Percentiles rank a stretch among this genome's conserved stretches.
Evolutionary conservation across 257 asterid species (phyloP).

Genomic region (Przewalskia tangutica): DNA sequence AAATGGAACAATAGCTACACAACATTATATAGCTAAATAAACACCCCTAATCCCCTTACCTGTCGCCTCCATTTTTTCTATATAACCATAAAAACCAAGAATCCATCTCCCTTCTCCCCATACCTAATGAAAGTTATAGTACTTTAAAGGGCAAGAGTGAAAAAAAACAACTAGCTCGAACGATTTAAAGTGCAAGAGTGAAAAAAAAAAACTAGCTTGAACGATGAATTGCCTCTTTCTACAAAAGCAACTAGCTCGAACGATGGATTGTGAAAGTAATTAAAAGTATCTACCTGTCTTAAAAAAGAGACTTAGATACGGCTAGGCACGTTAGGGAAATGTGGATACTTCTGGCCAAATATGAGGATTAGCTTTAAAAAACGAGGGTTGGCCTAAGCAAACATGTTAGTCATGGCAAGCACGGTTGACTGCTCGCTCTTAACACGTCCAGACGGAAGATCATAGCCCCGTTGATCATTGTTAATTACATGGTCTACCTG

Average conservation of each 20-base stretch:
- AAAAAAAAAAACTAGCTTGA: background rate
- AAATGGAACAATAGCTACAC: background rate
- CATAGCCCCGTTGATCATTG: background rate
- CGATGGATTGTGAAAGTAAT: background rate
- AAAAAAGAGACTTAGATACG: background rate
- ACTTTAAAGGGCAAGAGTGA: background rate
- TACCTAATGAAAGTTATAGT: background rate
- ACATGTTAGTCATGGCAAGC: constrained; percentile 4
- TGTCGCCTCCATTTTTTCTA: background rate
- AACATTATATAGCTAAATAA: background rate
- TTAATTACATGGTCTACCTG: background rate
- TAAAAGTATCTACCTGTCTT: background rate
- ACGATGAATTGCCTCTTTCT: background rate
- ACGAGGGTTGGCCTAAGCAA: background rate
- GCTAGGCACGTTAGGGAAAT: background rate
- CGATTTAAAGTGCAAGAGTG: too few species aligned
- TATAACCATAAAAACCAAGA: background rate
- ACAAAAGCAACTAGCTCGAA: background rate
- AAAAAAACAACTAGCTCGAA: background rate
- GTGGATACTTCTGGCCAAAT: background rate
- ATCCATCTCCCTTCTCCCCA: background rate
- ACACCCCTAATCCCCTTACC: background rate
- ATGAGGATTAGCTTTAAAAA: background rate
- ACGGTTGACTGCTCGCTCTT: background rate
- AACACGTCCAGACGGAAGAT: background rate